A percentile compares a stretch with the other conserved stretches of the same genome.
Conservation (phyloP, 768 basidiomycete species). For the Suillus bovinus region DNA sequence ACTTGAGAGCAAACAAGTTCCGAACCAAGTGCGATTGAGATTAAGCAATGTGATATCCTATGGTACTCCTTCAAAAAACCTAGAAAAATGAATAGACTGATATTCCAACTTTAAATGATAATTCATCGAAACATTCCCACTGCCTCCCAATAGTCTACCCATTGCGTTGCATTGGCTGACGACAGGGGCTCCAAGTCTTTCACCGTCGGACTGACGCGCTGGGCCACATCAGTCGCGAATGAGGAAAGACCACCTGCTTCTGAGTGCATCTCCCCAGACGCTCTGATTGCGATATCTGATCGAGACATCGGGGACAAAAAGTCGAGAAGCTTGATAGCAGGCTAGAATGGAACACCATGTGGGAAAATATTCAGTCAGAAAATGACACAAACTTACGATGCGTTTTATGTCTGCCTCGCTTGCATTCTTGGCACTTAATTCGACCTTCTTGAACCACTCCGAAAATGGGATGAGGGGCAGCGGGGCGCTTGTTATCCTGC, state of each 20-base stretch:
- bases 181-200: conserved; percentile 23
- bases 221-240: conserved; percentile 29
- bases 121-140: background rate
- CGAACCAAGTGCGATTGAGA: too few species aligned
- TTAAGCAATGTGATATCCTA: too few species aligned
- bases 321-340: conserved; percentile 31
- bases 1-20: too few species aligned
- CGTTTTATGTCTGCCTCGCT: conserved; percentile 21
- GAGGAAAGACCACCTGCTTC: conserved; percentile 8
- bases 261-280: background rate
- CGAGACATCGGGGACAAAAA: conserved; percentile 24
- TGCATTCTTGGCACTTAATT: conserved; percentile 8
- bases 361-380: conserved; percentile 25
- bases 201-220: conserved; percentile 32
- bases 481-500: conserved; percentile 8
- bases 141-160: conserved; percentile 38
- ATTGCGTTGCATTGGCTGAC: conserved; percentile 22
- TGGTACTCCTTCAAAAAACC: too few species aligned
- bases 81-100: too few species aligned
- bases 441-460: conserved; percentile 30
- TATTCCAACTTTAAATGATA: background rate
- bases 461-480: conserved; percentile 28
- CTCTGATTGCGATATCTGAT: conserved; percentile 14
- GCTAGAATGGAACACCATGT: conserved; percentile 25
- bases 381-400: conserved; percentile 25